These are phyloP conservation scores for Talaromyces sp. DNA, from an alignment of 2,329 filamentous ascomycete genomes.

Conservation along the genomic window DNA sequence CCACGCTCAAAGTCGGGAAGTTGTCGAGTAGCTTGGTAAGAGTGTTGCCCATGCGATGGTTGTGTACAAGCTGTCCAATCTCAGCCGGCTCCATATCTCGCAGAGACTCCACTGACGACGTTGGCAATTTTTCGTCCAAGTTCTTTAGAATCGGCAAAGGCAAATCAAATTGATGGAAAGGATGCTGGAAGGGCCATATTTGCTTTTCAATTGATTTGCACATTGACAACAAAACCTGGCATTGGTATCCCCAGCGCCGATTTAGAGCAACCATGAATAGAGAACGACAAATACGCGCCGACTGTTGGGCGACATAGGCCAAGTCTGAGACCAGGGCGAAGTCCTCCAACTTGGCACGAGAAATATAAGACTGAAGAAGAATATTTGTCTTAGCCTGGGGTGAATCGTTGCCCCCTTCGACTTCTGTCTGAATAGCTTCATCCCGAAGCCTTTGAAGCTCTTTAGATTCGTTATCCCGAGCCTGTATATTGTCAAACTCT, in stretches of 20 bases:
- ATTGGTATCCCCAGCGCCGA: constrained; percentile 91
- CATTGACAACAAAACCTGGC: constrained; percentile 80
- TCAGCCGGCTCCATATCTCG: constrained; percentile 91
- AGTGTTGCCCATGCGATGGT: constrained; percentile 76
- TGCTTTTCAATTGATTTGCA: constrained; percentile 97
- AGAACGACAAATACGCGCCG: constrained; percentile 87
- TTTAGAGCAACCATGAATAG: constrained; percentile 98
- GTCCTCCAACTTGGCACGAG: constrained; percentile 78
- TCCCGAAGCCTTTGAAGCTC: constrained; percentile 73
- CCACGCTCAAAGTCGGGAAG: constrained; percentile 86
- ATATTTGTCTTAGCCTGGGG: constrained; percentile 94
- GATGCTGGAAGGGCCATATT: constrained; percentile 92
- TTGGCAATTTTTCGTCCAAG: constrained; percentile 71
- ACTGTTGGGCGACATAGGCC: constrained; percentile 92
- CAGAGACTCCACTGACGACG: constrained; percentile 72
- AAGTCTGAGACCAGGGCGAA: constrained; percentile 90
- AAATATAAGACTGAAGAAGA: constrained; percentile 89
- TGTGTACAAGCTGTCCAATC: constrained; percentile 86
- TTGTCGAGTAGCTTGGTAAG: constrained; percentile 78
- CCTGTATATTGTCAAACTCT: constrained; percentile 96
- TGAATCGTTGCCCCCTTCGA: constrained; percentile 61
- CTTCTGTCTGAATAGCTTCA: constrained; percentile 68
- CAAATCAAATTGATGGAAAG: constrained; percentile 90
- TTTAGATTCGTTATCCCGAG: constrained; percentile 80
- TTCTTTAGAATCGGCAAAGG: constrained; percentile 77